phyloP scores from a whole-genome alignment of 78 protist species.

The Planoprotostelium fungivorum region DNA sequence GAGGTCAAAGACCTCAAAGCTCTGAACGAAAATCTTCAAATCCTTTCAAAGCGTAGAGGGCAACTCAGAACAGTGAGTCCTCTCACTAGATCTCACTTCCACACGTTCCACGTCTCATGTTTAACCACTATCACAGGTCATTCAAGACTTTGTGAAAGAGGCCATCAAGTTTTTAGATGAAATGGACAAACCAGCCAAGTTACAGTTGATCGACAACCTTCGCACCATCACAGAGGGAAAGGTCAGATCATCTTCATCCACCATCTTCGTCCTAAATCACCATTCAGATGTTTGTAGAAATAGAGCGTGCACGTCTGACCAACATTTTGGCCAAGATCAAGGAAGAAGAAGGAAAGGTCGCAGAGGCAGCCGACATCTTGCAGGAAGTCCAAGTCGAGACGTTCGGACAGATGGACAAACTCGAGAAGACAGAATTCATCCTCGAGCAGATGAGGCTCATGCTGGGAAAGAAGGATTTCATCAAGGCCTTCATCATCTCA shows the following conservation, averaged over 20 bases:
- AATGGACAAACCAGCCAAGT: constrained; percentile 30
- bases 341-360: constrained; percentile 69
- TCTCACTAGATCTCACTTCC: not conserved
- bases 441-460: constrained; percentile 78
- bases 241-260: not conserved
- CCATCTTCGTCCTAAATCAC: not conserved
- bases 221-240: constrained; percentile 70
- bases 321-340: constrained; percentile 44
- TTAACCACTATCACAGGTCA: not conserved
- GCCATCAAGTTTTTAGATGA: constrained; percentile 42
- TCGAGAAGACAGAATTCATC: constrained; percentile 75
- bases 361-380: constrained; percentile 61
- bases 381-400: constrained; percentile 84
- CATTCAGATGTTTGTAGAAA: constrained; percentile 73
- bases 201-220: constrained; percentile 48
- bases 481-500: constrained; percentile 56
- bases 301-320: constrained; percentile 78
- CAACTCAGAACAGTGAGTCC: constrained; percentile 49
- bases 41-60: constrained; percentile 66
- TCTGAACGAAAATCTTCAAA: constrained; percentile 37
- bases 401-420: constrained; percentile 75
- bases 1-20: constrained; percentile 27
- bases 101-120: not conserved
- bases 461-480: constrained; percentile 59
- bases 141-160: constrained; percentile 51